These are phyloP conservation scores for Tricholoma terreum DNA, from an alignment of 768 basidiomycete species.

Conservation along the genomic window DNA sequence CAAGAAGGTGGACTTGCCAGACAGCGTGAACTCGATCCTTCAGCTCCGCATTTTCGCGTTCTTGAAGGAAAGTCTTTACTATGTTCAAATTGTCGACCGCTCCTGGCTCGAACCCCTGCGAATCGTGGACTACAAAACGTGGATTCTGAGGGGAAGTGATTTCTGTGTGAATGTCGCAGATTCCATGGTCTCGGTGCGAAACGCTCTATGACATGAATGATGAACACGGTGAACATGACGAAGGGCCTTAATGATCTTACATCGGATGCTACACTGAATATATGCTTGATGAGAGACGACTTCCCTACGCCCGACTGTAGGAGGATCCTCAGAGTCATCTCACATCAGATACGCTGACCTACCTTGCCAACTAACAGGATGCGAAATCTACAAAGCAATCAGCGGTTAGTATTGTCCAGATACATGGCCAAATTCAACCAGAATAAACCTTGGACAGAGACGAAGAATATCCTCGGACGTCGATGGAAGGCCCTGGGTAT, in stretches of 20 bases:
- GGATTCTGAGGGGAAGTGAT: constrained; percentile 19
- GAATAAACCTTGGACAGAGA: neutral
- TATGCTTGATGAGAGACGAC: neutral
- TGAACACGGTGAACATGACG: neutral
- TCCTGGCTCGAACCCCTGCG: constrained; percentile 29
- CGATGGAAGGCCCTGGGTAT: neutral
- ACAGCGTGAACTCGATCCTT: constrained; percentile 25
- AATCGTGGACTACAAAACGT: constrained; percentile 29
- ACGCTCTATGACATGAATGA: neutral
- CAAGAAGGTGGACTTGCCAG: constrained; percentile 17
- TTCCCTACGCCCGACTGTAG: neutral
- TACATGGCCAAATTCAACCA: neutral
- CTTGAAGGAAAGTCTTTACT: constrained; percentile 22
- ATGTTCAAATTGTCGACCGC: constrained; percentile 14
- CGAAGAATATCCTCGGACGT: neutral
- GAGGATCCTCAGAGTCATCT: neutral
- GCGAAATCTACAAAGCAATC: neutral
- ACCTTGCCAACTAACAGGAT: neutral
- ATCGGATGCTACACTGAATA: neutral
- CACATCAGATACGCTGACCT: neutral
- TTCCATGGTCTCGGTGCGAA: neutral
- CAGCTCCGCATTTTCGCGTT: constrained; percentile 3
- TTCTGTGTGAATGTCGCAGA: constrained; percentile 18
- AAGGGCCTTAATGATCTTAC: neutral
- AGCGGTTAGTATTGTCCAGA: neutral